Conservation (phyloP, 306 rosid species). For the Glycine tomentella region DNA sequence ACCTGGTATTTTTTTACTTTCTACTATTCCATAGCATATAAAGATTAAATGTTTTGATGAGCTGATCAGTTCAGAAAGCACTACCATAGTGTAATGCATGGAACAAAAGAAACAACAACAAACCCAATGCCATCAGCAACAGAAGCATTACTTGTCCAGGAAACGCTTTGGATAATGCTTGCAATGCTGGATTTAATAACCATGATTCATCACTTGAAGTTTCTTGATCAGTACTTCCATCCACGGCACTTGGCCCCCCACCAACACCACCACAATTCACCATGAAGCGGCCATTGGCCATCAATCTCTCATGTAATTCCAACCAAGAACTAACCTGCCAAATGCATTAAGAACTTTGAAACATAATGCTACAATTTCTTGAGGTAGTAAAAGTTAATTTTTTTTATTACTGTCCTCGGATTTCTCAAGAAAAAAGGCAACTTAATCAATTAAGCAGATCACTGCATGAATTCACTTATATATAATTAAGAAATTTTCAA, state of each 20-base stretch:
- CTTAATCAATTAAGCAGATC: slow-evolving; percentile 1
- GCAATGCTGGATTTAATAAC: slow-evolving; percentile 65
- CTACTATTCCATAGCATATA: not conserved
- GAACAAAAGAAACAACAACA: slow-evolving; percentile 14
- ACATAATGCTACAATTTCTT: slow-evolving; percentile 9
- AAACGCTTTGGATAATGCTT: slow-evolving; percentile 76
- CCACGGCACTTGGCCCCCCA: slow-evolving; percentile 52
- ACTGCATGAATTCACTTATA: not conserved
- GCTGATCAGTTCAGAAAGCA: not conserved
- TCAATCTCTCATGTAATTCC: slow-evolving; percentile 65
- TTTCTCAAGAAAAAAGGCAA: slow-evolving; percentile 10
- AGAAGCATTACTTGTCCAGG: slow-evolving; percentile 75
- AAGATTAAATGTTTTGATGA: slow-evolving; percentile 1
- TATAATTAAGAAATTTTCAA: not conserved
- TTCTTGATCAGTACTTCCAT: slow-evolving; percentile 39
- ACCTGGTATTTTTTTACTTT: not conserved
- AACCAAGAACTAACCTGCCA: slow-evolving; percentile 76
- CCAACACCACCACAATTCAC: slow-evolving; percentile 86
- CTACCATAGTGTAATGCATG: slow-evolving; percentile 25
- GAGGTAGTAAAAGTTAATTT: not conserved
- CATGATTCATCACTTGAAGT: slow-evolving; percentile 56
- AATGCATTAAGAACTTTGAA: slow-evolving; percentile 29
- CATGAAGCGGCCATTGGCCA: slow-evolving; percentile 86
- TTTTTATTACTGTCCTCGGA: not conserved
- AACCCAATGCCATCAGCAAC: slow-evolving; percentile 28